These are phyloP conservation scores for Entomortierella chlamydospora DNA, from an alignment of 192 early-diverging fungal species.

Conservation along the genomic window DNA sequence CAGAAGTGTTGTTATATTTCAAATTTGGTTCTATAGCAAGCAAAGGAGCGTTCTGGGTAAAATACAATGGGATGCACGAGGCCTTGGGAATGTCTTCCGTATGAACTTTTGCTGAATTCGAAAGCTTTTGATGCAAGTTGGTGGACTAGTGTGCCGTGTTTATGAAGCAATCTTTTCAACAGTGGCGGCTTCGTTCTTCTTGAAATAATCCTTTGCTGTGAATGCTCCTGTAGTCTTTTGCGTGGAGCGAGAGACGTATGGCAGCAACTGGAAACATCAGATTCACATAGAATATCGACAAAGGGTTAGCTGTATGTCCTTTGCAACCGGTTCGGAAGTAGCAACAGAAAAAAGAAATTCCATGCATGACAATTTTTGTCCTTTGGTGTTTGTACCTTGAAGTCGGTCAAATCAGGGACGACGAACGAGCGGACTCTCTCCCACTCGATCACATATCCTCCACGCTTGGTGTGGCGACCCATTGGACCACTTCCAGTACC, in stretches of 20 bases:
- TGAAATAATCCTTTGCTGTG: slow-evolving; percentile 55
- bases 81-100: slow-evolving; percentile 2
- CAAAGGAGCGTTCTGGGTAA: background rate
- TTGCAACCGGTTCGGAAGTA: no score
- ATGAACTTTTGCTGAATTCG: no score
- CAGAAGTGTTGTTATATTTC: no score
- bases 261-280: slow-evolving; percentile 32
- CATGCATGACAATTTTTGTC: background rate
- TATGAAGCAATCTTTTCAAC: slow-evolving; percentile 43
- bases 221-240: slow-evolving; percentile 59
- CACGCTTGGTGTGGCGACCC: slow-evolving; percentile 71
- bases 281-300: background rate
- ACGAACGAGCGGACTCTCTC: slow-evolving; percentile 70
- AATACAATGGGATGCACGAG: slow-evolving; percentile 16
- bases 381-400: slow-evolving; percentile 46
- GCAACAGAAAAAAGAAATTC: no score
- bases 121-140: background rate
- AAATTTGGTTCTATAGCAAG: background rate
- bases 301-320: background rate
- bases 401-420: slow-evolving; percentile 70
- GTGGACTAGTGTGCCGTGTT: background rate
- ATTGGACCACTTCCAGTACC: slow-evolving; percentile 72
- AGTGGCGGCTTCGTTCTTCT: slow-evolving; percentile 19
- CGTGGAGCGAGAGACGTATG: slow-evolving; percentile 56
- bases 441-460: slow-evolving; percentile 70